Evolutionary conservation across 2,329 filamentous ascomycete species (phyloP), one percentile per base, ranked within the genome.

Genomic region (Claviceps paspali): DNA sequence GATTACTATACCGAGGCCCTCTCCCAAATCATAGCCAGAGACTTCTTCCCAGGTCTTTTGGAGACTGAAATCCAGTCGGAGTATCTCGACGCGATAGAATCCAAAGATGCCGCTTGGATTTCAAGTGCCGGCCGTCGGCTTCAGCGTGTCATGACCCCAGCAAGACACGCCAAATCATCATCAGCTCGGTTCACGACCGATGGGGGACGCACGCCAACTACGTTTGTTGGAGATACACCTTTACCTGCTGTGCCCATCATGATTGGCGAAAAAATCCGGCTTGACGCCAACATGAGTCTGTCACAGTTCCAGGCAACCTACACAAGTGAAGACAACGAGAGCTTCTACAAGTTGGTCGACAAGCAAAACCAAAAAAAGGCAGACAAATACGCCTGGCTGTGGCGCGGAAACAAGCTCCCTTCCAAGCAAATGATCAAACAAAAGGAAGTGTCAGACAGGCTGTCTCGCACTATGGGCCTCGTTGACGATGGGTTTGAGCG

Each of bases 291-390:
- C 47, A 76, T 96, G 65, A 86, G 80, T 41, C 68, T 98, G 2
- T 76, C 79, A 37, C 74, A 79, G 1, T 98, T 95, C 50, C 91
- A 98, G 53, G 72, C 82, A 3, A 88, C 83, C 47, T 96, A 95
- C 60, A 98, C 88, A 1, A 94, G 85, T 51, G 91, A 98, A 57
- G 91, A 98, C 55, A 96, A 96, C 52, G 91, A 95, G 54, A 92
- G 83, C 48, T 96, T 98, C 63, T 93, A 94, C 58, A 81, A 79
- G 48, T 67, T 98, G 2, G 65, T 96, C 21, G 91, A 98, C 60
- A 82, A 79, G 50, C 85, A 95, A 52, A 98, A 95, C 52, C 70
- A 78, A 43, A 88, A 86, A 55, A 74, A 70, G 35, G 79, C 82
- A 1, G 79, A 87, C 50, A 93, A 88, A 49, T 82, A 94, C 52